phyloP scores from a whole-genome alignment of 169 alveolate genomes.

The Cardiosporidium cionae region DNA sequence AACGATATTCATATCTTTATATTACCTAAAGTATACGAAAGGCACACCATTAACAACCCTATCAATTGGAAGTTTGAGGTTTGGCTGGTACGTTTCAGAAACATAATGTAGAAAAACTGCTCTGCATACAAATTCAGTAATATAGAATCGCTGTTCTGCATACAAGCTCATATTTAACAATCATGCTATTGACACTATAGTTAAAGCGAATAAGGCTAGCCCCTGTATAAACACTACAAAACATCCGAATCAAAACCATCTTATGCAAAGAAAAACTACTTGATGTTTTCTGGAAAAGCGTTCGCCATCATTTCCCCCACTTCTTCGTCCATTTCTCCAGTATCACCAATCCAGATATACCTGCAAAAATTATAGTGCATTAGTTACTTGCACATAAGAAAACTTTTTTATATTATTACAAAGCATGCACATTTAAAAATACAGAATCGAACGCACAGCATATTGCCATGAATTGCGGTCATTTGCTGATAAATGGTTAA shows the following conservation, averaged over 20 bases:
- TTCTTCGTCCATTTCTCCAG: constrained; percentile 69
- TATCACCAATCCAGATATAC: constrained; percentile 71
- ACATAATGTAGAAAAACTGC: constrained; percentile 70
- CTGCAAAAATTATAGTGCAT: no score
- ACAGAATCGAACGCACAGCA: neutral
- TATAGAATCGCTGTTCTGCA: neutral
- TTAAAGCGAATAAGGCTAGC: neutral
- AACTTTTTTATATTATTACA: neutral
- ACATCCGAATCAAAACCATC: neutral
- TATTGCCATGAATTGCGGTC: constrained; percentile 7
- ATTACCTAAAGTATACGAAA: constrained; percentile 47
- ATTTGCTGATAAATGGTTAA: constrained; percentile 54
- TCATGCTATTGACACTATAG: neutral
- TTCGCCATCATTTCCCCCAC: constrained; percentile 73
- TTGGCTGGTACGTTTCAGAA: constrained; percentile 28
- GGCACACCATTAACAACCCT: constrained; percentile 69
- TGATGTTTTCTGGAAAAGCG: constrained; percentile 52
- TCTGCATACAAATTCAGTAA: constrained; percentile 6
- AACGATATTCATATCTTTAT: neutral
- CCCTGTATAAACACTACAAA: neutral
- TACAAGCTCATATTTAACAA: neutral
- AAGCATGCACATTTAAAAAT: neutral
- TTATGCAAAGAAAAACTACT: neutral
- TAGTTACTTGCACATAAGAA: neutral
- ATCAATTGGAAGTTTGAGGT: constrained; percentile 55